Conservation (phyloP, 768 basidiomycete genomes). For the Amanita thiersii region DNA sequence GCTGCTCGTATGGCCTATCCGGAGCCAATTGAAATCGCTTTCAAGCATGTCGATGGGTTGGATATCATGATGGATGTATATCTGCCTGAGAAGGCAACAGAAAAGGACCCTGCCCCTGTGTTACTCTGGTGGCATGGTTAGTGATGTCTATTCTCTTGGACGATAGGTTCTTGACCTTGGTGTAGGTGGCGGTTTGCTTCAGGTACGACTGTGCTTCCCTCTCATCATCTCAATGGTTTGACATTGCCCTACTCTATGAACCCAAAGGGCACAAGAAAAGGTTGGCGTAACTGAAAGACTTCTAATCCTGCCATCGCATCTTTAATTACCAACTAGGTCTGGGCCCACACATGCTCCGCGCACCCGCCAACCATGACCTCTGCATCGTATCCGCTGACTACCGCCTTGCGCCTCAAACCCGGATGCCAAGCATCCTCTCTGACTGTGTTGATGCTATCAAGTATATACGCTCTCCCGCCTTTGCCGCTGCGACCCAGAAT, state of each 20-base stretch:
- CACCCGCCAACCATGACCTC: conserved; percentile 22
- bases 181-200: conserved; percentile 24
- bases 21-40: conserved; percentile 23
- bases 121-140: conserved; percentile 30
- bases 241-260: background rate
- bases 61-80: conserved; percentile 28
- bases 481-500: conserved; percentile 18
- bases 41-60: conserved; percentile 21
- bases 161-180: background rate
- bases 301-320: background rate
- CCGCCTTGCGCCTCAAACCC: conserved; percentile 27
- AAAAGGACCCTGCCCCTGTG: conserved; percentile 20
- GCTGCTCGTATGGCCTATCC: conserved; percentile 6
- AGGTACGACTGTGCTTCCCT: conserved; percentile 11
- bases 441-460: conserved; percentile 27
- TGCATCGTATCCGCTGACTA: conserved; percentile 27
- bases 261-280: conserved; percentile 20
- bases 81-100: conserved; percentile 20
- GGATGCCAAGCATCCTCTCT: conserved; percentile 24
- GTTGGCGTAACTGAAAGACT: conserved; percentile 6
- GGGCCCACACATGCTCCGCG: conserved; percentile 25
- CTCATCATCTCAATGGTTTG: too few relatives aligned
- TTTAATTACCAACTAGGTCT: conserved; percentile 13
- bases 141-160: background rate
- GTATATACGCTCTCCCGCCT: conserved; percentile 20